Evolutionary conservation across 2,329 filamentous ascomycete species (phyloP).

Genomic region (Trichophyton verrucosum): DNA sequence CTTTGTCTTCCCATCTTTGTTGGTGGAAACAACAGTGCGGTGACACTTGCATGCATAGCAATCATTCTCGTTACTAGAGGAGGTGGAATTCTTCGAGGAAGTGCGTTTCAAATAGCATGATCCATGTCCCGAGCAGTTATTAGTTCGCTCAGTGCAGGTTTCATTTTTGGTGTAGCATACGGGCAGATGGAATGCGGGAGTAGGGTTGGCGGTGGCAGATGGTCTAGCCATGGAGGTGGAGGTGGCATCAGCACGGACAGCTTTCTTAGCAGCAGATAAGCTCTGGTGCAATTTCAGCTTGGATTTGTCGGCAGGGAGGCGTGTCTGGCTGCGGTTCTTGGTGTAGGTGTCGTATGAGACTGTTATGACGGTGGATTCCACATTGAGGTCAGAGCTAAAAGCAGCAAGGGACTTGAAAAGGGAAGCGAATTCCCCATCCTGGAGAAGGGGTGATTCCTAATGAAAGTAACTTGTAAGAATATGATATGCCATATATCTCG

Average conservation of each 20-base stretch:
- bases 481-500: not conserved
- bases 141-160: constrained; percentile 57
- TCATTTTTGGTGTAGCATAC: constrained; percentile 62
- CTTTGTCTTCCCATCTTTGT: constrained; percentile 40
- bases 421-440: not conserved
- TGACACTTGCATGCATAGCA: constrained; percentile 75
- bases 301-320: not conserved
- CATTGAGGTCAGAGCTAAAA: constrained; percentile 39
- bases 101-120: constrained; percentile 57
- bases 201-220: constrained; percentile 14
- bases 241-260: constrained; percentile 27
- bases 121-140: constrained; percentile 73
- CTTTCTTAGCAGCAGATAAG: constrained; percentile 13
- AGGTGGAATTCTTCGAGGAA: constrained; percentile 18
- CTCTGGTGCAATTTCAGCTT: constrained; percentile 7
- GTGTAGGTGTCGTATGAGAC: constrained; percentile 33
- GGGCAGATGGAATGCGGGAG: constrained; percentile 45
- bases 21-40: constrained; percentile 40
- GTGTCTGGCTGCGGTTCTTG: not conserved
- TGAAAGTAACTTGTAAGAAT: not conserved
- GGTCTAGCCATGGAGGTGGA: not conserved
- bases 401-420: constrained; percentile 15
- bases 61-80: constrained; percentile 31
- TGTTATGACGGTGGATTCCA: constrained; percentile 47
- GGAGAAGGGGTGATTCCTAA: not conserved